A percentile compares a stretch with the other conserved stretches of the same genome.
These are phyloP conservation scores for Sutorius australiensis DNA, from an alignment of 768 basidiomycete genomes.

Conservation along the genomic window DNA sequence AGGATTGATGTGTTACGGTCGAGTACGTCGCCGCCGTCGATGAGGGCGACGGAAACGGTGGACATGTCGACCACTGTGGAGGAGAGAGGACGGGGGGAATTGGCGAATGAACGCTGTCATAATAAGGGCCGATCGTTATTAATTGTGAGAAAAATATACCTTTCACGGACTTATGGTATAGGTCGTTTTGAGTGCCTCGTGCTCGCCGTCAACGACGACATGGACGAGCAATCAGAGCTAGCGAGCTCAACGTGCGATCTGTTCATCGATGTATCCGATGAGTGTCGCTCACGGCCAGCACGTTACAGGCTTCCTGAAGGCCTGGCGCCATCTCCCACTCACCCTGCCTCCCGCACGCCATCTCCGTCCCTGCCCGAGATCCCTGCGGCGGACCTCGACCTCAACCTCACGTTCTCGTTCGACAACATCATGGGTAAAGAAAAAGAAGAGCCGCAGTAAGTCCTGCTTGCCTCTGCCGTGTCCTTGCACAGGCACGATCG, in stretches of 20 bases:
- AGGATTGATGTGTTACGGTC: slow-evolving; percentile 11
- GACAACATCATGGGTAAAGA: slow-evolving; percentile 39
- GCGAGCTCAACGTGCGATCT: slow-evolving; percentile 23
- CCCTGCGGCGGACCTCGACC: slow-evolving; percentile 43
- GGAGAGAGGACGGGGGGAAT: slow-evolving; percentile 15
- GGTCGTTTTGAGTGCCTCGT: slow-evolving; percentile 17
- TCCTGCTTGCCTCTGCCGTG: slow-evolving; percentile 26
- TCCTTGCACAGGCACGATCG: slow-evolving; percentile 26
- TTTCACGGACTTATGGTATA: not conserved
- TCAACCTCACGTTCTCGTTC: slow-evolving; percentile 36
- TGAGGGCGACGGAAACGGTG: slow-evolving; percentile 15
- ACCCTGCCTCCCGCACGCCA: slow-evolving; percentile 23
- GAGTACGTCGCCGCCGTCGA: slow-evolving; percentile 21
- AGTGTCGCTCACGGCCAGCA: slow-evolving; percentile 19
- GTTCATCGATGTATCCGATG: slow-evolving; percentile 2
- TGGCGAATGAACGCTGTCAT: slow-evolving; percentile 25
- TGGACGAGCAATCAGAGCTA: slow-evolving; percentile 23
- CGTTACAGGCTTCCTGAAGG: slow-evolving; percentile 19
- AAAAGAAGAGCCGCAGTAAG: slow-evolving; percentile 43
- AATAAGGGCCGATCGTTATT: slow-evolving; percentile 32
- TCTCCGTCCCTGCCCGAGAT: slow-evolving; percentile 49
- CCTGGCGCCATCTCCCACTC: slow-evolving; percentile 17
- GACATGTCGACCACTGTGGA: slow-evolving; percentile 18
- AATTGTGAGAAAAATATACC: slow-evolving; percentile 26
- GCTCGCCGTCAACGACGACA: slow-evolving; percentile 26